Evolutionary conservation across 352 stramenopile species (phyloP).

Genomic region (Globisporangium nagaii): DNA sequence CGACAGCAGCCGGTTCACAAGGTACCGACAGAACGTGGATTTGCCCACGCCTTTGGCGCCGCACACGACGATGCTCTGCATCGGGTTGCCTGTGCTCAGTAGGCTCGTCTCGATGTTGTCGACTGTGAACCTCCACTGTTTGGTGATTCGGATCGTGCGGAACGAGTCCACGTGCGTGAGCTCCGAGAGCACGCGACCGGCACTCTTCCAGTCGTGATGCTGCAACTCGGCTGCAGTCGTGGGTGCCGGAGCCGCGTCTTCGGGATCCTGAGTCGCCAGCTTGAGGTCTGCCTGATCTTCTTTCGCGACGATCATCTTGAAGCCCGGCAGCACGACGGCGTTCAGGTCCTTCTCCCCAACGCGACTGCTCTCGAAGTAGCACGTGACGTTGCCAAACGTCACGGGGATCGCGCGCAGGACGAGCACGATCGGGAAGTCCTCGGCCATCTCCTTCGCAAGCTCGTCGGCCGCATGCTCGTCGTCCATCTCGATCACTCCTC

Average conservation of each 20-base stretch:
- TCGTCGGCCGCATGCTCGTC: constrained; percentile 71
- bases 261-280: background rate
- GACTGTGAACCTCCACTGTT: constrained; percentile 42
- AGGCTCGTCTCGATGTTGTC: constrained; percentile 39
- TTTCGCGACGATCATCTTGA: constrained; percentile 74
- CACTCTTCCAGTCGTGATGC: constrained; percentile 48
- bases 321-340: constrained; percentile 57
- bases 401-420: constrained; percentile 63
- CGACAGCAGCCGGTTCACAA: constrained; percentile 89
- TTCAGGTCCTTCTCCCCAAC: constrained; percentile 12
- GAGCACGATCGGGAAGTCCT: constrained; percentile 63
- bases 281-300: constrained; percentile 26
- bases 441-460: constrained; percentile 52
- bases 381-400: constrained; percentile 65
- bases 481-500: constrained; percentile 45
- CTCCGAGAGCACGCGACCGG: constrained; percentile 43
- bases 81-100: constrained; percentile 5
- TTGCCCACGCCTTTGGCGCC: constrained; percentile 95
- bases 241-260: background rate
- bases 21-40: constrained; percentile 92
- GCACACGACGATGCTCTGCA: constrained; percentile 85
- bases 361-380: constrained; percentile 57
- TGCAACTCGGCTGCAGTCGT: constrained; percentile 4
- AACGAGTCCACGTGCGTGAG: constrained; percentile 55
- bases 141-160: constrained; percentile 56